Percentiles rank a stretch among this genome's conserved stretches.
phyloP scores from a whole-genome alignment of 2,329 filamentous ascomycete species.

The Epichloe baconii region DNA sequence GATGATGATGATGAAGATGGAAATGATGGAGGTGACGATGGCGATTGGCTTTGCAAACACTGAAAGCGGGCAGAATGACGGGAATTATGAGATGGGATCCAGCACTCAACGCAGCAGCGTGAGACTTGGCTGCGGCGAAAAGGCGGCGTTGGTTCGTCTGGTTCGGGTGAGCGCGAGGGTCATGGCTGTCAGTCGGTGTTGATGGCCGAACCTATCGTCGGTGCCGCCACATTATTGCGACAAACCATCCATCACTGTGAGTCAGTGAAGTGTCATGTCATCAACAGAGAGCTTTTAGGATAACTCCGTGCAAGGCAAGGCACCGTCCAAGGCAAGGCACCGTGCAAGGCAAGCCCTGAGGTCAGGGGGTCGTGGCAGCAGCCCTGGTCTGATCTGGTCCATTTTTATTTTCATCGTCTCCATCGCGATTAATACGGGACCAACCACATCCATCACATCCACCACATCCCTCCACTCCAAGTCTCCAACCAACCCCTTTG shows the following conservation, averaged over 20 bases:
- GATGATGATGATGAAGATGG: background rate
- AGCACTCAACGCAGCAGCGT: too few species aligned
- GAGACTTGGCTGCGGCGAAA: background rate
- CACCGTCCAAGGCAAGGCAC: too few species aligned
- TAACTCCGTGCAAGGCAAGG: too few species aligned
- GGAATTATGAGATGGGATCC: too few species aligned
- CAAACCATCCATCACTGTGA: too few species aligned
- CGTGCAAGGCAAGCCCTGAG: too few species aligned
- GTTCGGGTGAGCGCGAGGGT: background rate
- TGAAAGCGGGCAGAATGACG: background rate
- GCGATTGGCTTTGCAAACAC: background rate
- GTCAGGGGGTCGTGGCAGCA: too few species aligned
- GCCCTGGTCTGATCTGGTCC: background rate
- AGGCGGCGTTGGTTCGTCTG: background rate
- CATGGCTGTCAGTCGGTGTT: background rate
- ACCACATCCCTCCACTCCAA: too few species aligned
- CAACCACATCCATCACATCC: background rate
- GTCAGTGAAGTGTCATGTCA: too few species aligned
- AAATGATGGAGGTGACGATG: background rate
- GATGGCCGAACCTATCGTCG: background rate
- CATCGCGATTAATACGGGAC: background rate
- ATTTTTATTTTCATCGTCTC: constrained; percentile 5
- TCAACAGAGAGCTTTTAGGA: too few species aligned
- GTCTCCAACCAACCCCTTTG: background rate
- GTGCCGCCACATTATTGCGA: background rate